phyloP scores from a whole-genome alignment of 495 filamentous ascomycete species.

The Neurospora sp. region DNA sequence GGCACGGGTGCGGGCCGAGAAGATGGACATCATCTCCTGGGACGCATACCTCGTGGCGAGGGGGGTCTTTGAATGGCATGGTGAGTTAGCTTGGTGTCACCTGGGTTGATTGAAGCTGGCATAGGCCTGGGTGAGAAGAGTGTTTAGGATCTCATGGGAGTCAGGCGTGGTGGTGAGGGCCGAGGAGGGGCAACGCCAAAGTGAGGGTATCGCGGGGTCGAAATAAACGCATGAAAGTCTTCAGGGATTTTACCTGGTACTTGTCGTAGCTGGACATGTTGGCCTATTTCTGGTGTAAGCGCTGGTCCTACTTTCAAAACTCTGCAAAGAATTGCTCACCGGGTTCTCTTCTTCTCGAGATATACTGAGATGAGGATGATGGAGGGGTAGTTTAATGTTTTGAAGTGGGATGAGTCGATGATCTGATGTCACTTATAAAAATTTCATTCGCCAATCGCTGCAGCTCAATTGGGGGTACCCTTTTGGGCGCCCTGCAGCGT shows the following conservation, averaged over 20 bases:
- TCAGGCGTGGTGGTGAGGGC: background rate
- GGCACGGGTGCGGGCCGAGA: conserved; percentile 59
- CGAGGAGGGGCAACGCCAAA: background rate
- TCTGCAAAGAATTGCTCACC: background rate
- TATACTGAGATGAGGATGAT: background rate
- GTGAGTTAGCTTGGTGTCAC: conserved; percentile 7
- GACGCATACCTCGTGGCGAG: conserved; percentile 64
- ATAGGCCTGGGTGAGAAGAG: background rate
- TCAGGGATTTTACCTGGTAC: conserved; percentile 28
- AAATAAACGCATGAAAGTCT: background rate
- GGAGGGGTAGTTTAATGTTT: background rate
- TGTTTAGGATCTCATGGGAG: background rate
- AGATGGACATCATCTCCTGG: conserved; percentile 50
- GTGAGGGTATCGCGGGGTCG: background rate
- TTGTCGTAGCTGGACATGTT: conserved; percentile 57
- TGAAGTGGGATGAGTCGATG: background rate
- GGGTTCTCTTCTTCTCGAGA: background rate
- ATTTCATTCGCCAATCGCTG: background rate
- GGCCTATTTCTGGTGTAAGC: background rate
- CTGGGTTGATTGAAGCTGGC: background rate
- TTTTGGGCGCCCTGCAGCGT: background rate
- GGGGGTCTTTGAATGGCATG: conserved; percentile 43
- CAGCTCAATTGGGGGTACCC: background rate
- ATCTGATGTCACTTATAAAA: background rate
- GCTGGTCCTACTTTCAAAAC: background rate